Evolutionary conservation across 345 rosid genomes (phyloP).

Genomic region (Nephelium lappaceum): DNA sequence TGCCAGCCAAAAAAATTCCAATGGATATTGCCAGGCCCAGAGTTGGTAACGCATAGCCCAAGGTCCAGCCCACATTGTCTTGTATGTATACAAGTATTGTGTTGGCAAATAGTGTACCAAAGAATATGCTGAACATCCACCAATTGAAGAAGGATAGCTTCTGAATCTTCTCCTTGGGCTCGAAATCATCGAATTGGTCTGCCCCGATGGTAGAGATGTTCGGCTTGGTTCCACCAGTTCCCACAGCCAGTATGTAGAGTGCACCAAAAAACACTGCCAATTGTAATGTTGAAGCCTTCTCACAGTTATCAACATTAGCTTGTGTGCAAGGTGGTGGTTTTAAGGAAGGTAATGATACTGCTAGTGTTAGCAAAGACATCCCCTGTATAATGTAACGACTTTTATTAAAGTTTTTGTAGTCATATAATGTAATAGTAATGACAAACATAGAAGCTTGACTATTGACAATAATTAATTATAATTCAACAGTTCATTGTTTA

Average conservation of each 20-base stretch:
- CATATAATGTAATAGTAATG: not conserved
- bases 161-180: conserved; percentile 69
- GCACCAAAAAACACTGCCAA: conserved; percentile 70
- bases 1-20: conserved; percentile 61
- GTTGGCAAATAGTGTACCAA: conserved; percentile 85
- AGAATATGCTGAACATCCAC: conserved; percentile 97
- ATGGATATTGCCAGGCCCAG: conserved; percentile 65
- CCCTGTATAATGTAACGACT: conserved; percentile 48
- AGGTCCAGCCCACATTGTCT: conserved; percentile 85
- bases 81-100: conserved; percentile 82
- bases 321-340: conserved; percentile 64
- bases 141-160: conserved; percentile 96
- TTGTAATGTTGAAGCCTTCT: conserved; percentile 58
- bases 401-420: too few species aligned
- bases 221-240: conserved; percentile 93
- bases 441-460: not conserved
- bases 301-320: conserved; percentile 41
- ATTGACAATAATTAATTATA: not conserved
- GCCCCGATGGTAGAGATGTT: conserved; percentile 94
- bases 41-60: conserved; percentile 83
- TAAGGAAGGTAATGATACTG: conserved; percentile 66
- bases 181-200: conserved; percentile 86
- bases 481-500: not conserved
- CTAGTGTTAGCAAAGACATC: conserved; percentile 65
- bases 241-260: conserved; percentile 70